phyloP scores from a whole-genome alignment of 2,329 filamentous ascomycete species.

The Lasiodiplodia citricola region DNA sequence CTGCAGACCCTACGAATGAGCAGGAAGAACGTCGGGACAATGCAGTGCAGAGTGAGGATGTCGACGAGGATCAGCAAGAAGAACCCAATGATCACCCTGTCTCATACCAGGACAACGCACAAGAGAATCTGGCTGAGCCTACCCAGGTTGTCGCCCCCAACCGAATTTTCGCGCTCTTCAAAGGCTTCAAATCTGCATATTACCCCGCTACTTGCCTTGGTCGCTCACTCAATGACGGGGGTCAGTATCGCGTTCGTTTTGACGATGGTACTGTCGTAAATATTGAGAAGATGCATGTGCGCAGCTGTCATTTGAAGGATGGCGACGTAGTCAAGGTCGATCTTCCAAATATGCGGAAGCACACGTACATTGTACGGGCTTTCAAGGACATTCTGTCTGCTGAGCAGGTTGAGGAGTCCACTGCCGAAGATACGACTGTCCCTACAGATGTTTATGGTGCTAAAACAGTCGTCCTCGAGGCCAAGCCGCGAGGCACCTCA shows the following conservation, averaged over 20 bases:
- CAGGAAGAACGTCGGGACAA: not conserved
- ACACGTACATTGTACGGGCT: slow-evolving; percentile 51
- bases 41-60: not conserved
- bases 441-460: slow-evolving; percentile 51
- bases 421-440: slow-evolving; percentile 38
- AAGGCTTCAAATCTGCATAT: slow-evolving; percentile 59
- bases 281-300: slow-evolving; percentile 47
- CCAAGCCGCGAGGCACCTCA: slow-evolving; percentile 40
- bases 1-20: not conserved
- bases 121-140: not conserved
- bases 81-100: not conserved
- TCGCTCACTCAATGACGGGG: slow-evolving; percentile 43
- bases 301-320: slow-evolving; percentile 48
- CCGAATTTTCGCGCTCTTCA: slow-evolving; percentile 65
- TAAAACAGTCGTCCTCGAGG: slow-evolving; percentile 45
- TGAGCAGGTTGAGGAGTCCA: slow-evolving; percentile 25
- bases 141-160: slow-evolving; percentile 50
- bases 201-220: slow-evolving; percentile 66
- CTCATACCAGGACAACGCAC: not conserved
- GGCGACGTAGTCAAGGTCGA: slow-evolving; percentile 57
- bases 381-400: slow-evolving; percentile 43
- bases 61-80: not conserved
- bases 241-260: slow-evolving; percentile 53
- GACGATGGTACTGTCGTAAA: slow-evolving; percentile 53
- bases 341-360: slow-evolving; percentile 49